Evolutionary conservation across 2,329 filamentous ascomycete species (phyloP), one percentile per base, ranked within the genome.

Genomic region (Ophiocordyceps camponoti-rufipedis): DNA sequence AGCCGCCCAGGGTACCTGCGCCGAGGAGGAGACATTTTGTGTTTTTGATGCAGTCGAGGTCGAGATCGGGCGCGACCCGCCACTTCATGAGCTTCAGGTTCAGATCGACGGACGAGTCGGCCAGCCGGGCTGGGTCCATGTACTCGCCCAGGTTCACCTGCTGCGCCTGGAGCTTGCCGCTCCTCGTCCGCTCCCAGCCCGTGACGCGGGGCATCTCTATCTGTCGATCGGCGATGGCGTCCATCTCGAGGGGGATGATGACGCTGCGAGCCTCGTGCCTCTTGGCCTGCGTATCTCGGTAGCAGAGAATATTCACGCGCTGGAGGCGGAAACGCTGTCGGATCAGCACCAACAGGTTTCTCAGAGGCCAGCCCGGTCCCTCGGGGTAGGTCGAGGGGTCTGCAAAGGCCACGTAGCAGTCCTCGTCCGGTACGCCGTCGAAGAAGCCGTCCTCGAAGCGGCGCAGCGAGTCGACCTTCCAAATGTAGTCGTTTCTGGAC

Each of bases 81-180:
- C 91, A 98, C 65, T 95, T 98, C 80, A 98, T 98, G 47, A 98
- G 72, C 64, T 96, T 96, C 48, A 96, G 70, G 56, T 98, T 98
- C 48, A 98, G 72, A 56, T 98, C 91, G 10, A 96, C 89, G 1
- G 88, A 87, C 59, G 94, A 87, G 58, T 96, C 88, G 19, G 91
- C 91, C 16, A 96, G 69, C 56, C 80, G 80, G 32, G 74, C 69
- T 7, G 91, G 89, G 57, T 98, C 88, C 82, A 98, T 89, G 54
- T 94, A 94, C 54, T 91, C 86, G 18, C 83, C 82, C 9, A 98
- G 70, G 55, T 93, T 86, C 13, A 86, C 85, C 16, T 82, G 74
- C 52, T 84, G 80, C 14, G 84, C 79, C 16, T 77, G 75, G 16
- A 96, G 68, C 58, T 93, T 94, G 28, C 83, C 82, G 23, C 75